phyloP scores from a whole-genome alignment of 2,329 filamentous ascomycete species.

The Helotiales sp. region DNA sequence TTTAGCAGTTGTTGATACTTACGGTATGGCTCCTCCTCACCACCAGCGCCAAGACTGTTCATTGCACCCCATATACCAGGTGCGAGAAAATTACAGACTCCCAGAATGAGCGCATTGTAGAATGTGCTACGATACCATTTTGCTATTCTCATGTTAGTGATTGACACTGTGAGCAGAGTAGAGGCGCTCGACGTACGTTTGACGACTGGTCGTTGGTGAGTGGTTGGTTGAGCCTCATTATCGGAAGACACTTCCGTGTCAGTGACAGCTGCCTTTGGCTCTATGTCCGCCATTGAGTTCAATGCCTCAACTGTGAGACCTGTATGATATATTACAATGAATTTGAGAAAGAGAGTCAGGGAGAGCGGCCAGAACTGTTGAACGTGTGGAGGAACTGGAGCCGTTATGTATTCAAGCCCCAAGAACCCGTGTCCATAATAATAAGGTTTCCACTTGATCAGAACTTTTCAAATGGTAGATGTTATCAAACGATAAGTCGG shows the following conservation, averaged over 20 bases:
- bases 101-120: slow-evolving; percentile 71
- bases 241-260: slow-evolving; percentile 18
- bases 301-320: background rate
- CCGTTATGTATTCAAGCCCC: background rate
- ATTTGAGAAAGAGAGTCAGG: background rate
- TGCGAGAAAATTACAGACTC: slow-evolving; percentile 68
- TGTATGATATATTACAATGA: too few relatives aligned
- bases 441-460: background rate
- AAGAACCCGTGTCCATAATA: background rate
- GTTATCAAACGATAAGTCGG: background rate
- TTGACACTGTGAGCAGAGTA: background rate
- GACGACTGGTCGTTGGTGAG: background rate
- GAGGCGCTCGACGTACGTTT: slow-evolving; percentile 15
- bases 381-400: background rate
- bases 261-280: slow-evolving; percentile 10
- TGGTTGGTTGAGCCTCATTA: slow-evolving; percentile 19
- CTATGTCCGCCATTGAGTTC: slow-evolving; percentile 11
- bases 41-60: slow-evolving; percentile 72
- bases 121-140: slow-evolving; percentile 72
- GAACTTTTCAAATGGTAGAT: background rate
- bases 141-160: slow-evolving; percentile 10
- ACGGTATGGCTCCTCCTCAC: slow-evolving; percentile 59
- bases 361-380: too few relatives aligned
- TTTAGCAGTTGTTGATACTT: too few relatives aligned
- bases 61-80: slow-evolving; percentile 74